Evolutionary conservation across 176 grass and related monocot species (phyloP), one percentile per base, ranked within the genome.

Genomic region (Lolium perenne): DNA sequence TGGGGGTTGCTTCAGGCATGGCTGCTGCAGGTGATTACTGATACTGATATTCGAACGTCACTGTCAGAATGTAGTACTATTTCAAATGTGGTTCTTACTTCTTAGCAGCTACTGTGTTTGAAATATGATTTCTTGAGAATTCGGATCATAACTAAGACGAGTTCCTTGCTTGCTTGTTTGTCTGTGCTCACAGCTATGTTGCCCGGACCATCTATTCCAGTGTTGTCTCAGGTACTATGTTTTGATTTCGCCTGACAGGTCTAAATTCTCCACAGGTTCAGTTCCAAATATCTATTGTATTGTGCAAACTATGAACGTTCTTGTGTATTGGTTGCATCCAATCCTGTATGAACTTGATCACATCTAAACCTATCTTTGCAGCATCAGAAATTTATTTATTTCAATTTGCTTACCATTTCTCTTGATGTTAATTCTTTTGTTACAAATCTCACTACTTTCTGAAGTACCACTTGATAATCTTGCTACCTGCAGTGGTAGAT

Each of bases 1-100:
- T 95, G 67, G 97, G 94, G 29, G 94, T 91, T 71, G 94, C 97
- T 84, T 89, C 88, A 79, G 97, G 94, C 78, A 98, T 98, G 97
- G 87, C 97, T 78, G 90, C 97, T 81, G 97, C 85, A 89, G 93
- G 93, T 97, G 81, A 82, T 68, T 25, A 20, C 43, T 58, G 10
- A 17, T 50, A 82, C 18, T 57, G 7, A 16, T 57, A 87, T 76
- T 35, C 38, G 13, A 23, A 43, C 67, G 29, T 35, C 32, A 35
- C 32, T 35, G 32, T 35, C 32, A 35, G 32, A 35, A 35, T 3
- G 32, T 35, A 35, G 32, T 29, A 14, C 69, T 29, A 29, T 32
- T 45, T 67, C n/a, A 56, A 84, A 20, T 81, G n/a, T 63, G 38
- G 58, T 41, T 54, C 55, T 51, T 78, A 40, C 47, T 41, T 54